A percentile compares a stretch with the other conserved stretches of the same genome.
phyloP scores from a whole-genome alignment of 495 filamentous ascomycete genomes.

The Halenospora varia region DNA sequence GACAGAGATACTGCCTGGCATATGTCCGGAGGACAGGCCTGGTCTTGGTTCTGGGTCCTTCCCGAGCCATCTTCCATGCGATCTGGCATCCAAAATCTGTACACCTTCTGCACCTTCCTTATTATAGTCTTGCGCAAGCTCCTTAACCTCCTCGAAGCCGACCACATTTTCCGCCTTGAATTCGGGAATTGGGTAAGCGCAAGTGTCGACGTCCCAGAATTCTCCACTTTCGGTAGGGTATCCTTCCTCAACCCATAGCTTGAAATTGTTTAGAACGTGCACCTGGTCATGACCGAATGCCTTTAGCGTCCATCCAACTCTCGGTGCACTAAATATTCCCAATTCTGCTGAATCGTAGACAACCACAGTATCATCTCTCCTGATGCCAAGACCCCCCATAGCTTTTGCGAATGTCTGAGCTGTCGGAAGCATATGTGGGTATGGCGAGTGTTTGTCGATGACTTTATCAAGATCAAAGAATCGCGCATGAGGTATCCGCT shows the following conservation, averaged over 20 bases:
- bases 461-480: conserved; percentile 95
- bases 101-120: conserved; percentile 77
- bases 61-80: conserved; percentile 74
- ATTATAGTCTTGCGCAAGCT: conserved; percentile 66
- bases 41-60: conserved; percentile 81
- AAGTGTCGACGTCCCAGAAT: conserved; percentile 54
- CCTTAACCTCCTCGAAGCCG: conserved; percentile 72
- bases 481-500: conserved; percentile 79
- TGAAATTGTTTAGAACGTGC: conserved; percentile 92
- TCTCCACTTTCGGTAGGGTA: conserved; percentile 77
- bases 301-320: conserved; percentile 88
- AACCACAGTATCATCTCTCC: conserved; percentile 79
- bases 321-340: conserved; percentile 89
- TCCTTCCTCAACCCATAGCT: conserved; percentile 78
- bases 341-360: conserved; percentile 87
- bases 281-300: conserved; percentile 90
- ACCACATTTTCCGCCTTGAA: conserved; percentile 45
- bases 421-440: conserved; percentile 94
- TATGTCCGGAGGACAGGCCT: conserved; percentile 85
- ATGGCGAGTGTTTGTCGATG: conserved; percentile 81
- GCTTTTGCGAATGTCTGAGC: conserved; percentile 75
- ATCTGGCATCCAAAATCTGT: conserved; percentile 87
- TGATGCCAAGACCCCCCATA: conserved; percentile 85
- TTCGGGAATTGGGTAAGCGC: conserved; percentile 49
- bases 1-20: conserved; percentile 82